Percentiles rank a stretch among this genome's conserved stretches.
phyloP scores from a whole-genome alignment of 1,139 yeast species.

The Scheffersomyces insectosa region DNA sequence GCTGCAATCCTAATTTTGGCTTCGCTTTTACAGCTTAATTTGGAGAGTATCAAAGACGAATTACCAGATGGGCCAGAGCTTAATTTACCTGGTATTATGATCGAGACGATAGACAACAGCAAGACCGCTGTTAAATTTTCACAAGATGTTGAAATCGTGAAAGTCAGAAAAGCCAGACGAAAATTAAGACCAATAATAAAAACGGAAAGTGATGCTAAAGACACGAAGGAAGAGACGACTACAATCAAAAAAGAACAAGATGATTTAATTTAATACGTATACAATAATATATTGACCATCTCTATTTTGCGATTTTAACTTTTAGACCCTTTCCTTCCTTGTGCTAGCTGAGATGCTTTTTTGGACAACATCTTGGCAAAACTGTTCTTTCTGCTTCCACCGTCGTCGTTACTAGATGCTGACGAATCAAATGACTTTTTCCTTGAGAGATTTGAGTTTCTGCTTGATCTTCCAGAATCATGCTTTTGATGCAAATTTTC shows the following conservation, averaged over 20 bases:
- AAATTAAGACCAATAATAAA: conserved; percentile 10
- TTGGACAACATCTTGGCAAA: conserved; percentile 32
- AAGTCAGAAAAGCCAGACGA: conserved; percentile 29
- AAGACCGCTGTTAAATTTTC: conserved; percentile 56
- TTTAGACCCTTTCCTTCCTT: conserved; percentile 15
- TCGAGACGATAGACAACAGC: conserved; percentile 67
- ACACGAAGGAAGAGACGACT: conserved; percentile 3
- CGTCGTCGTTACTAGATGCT: conserved; percentile 9
- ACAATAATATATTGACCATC: background rate
- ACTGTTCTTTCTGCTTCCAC: conserved; percentile 19
- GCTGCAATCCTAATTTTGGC: conserved; percentile 78
- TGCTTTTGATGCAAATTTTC: conserved; percentile 3
- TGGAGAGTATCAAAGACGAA: conserved; percentile 32
- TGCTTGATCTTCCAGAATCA: conserved; percentile 9
- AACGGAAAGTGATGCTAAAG: background rate
- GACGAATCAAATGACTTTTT: conserved; percentile 15
- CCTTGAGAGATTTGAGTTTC: conserved; percentile 8
- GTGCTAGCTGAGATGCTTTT: conserved; percentile 32
- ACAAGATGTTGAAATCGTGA: conserved; percentile 58
- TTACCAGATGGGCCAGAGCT: conserved; percentile 83
- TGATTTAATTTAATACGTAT: conserved; percentile 1
- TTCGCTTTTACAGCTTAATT: conserved; percentile 46
- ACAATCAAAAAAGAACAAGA: conserved; percentile 11
- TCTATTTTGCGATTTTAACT: conserved; percentile 3
- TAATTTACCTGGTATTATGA: conserved; percentile 66